Conservation (phyloP, 2,329 filamentous ascomycete species). For the Talaromyces sp. region DNA sequence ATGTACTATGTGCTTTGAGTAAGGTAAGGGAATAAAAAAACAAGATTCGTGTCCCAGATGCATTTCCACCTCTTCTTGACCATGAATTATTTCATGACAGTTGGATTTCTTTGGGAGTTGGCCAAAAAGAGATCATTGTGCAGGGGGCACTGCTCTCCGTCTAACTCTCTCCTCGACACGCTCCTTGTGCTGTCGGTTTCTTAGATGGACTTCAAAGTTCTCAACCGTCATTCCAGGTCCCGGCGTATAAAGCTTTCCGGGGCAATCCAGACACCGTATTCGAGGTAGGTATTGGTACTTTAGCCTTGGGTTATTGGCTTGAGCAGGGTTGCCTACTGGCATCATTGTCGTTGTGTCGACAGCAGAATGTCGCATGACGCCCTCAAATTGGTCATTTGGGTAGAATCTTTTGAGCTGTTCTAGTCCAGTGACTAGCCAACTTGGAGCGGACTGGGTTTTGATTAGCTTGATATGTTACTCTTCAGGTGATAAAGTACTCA, state of each 20-base stretch:
- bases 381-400: conserved; percentile 78
- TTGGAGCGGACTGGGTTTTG: conserved; percentile 65
- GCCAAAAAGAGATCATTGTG: background rate
- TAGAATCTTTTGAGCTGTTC: conserved; percentile 64
- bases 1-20: conserved; percentile 5
- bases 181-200: conserved; percentile 74
- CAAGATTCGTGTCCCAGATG: background rate
- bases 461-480: conserved; percentile 10
- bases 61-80: background rate
- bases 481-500: conserved; percentile 27
- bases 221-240: conserved; percentile 77
- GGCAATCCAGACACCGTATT: conserved; percentile 88
- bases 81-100: background rate
- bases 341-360: conserved; percentile 67
- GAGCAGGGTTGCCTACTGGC: conserved; percentile 52
- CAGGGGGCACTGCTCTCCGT: background rate
- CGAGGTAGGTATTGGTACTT: conserved; percentile 81
- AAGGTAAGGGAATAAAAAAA: background rate
- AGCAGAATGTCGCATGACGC: conserved; percentile 82
- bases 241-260: conserved; percentile 88
- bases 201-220: conserved; percentile 90
- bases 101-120: background rate
- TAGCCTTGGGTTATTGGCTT: conserved; percentile 53
- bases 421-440: conserved; percentile 77
- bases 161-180: conserved; percentile 55